A percentile compares a stretch with the other conserved stretches of the same genome.
Conservation (phyloP, 495 filamentous ascomycete genomes). For the Penicillium canariense region DNA sequence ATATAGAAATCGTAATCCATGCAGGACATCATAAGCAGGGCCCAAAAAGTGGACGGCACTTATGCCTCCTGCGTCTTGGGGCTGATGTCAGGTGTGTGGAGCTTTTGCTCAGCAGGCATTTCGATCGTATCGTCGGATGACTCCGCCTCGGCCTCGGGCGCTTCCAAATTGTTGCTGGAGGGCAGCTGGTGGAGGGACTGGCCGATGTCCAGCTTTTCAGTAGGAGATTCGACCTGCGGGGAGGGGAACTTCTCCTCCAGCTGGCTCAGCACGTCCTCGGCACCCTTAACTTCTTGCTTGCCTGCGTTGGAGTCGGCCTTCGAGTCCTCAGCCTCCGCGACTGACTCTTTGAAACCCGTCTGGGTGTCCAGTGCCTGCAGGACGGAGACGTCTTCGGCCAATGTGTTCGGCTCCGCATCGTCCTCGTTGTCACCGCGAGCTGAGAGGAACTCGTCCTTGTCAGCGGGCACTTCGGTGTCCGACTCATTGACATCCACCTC, state of each 20-base stretch:
- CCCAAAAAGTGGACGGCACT: background rate
- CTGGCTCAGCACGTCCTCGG: background rate
- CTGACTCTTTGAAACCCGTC: background rate
- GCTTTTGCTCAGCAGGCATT: background rate
- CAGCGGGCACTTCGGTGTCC: slow-evolving; percentile 17
- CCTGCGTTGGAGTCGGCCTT: background rate
- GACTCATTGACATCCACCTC: slow-evolving; percentile 24
- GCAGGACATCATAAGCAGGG: background rate
- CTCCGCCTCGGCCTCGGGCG: background rate
- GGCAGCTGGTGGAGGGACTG: background rate
- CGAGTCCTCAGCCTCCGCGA: background rate
- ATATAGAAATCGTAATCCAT: background rate
- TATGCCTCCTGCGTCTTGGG: background rate
- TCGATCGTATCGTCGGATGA: background rate
- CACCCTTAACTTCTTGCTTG: background rate
- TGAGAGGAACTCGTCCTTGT: slow-evolving; percentile 51
- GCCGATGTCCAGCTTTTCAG: background rate
- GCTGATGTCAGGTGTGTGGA: background rate
- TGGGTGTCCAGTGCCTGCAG: background rate
- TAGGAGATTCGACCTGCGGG: background rate
- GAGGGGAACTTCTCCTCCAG: background rate
- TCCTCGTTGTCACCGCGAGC: slow-evolving; percentile 24
- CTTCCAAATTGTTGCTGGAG: background rate
- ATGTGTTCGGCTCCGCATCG: background rate
- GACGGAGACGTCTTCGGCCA: background rate